Evolutionary conservation across 2,329 filamentous ascomycete species (phyloP).

Genomic region (Ambrosiella cleistominuta): DNA sequence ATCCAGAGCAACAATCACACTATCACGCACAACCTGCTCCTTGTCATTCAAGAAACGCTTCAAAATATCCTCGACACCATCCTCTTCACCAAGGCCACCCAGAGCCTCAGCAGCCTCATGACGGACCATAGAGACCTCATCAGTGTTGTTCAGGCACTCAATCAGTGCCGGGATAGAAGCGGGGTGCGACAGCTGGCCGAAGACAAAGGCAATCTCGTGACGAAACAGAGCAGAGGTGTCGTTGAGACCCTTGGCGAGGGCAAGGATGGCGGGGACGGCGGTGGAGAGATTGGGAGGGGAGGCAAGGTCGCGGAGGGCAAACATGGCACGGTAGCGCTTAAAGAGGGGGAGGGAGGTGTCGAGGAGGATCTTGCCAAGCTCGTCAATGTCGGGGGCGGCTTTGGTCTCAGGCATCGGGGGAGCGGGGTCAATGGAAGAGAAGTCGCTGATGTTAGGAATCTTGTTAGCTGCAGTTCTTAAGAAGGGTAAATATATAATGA

Average conservation of each 20-base stretch:
- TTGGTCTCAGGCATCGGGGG: conserved; percentile 63
- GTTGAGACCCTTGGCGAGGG: conserved; percentile 67
- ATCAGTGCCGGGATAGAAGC: conserved; percentile 88
- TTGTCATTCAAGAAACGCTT: conserved; percentile 74
- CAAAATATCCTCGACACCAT: conserved; percentile 75
- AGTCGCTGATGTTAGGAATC: conserved; percentile 47
- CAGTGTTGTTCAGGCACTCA: conserved; percentile 54
- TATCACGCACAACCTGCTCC: conserved; percentile 86
- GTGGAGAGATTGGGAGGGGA: conserved; percentile 84
- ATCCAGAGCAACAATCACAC: conserved; percentile 84
- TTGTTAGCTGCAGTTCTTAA: conserved; percentile 15
- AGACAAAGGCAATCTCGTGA: conserved; percentile 96
- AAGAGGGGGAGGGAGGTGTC: conserved; percentile 69
- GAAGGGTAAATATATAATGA: conserved; percentile 13
- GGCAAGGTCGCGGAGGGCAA: conserved; percentile 82
- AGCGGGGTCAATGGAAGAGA: conserved; percentile 87
- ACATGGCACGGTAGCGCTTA: conserved; percentile 93
- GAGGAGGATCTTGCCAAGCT: conserved; percentile 60
- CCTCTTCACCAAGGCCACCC: conserved; percentile 81
- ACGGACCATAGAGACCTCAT: conserved; percentile 89
- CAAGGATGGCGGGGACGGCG: conserved; percentile 69
- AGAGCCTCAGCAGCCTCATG: conserved; percentile 95
- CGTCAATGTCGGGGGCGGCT: conserved; percentile 41
- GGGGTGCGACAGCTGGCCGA: conserved; percentile 87
- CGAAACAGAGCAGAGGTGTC: conserved; percentile 87